Base-by-base conservation (phyloP, 495 filamentous ascomycete species). In the Penicillium nucicola region DNA sequence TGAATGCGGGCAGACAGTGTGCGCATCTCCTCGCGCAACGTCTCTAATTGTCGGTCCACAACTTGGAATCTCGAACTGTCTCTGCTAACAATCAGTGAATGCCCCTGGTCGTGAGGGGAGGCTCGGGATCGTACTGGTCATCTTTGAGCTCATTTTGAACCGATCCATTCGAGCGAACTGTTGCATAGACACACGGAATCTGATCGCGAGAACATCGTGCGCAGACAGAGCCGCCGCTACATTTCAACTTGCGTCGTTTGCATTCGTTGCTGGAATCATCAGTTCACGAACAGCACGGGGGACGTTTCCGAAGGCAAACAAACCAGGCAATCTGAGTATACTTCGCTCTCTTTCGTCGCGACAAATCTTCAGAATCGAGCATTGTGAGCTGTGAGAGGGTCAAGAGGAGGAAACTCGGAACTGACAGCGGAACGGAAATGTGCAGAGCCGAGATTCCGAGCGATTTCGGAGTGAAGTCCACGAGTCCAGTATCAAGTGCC, bases 231-330 rank as follows among this genome's bases (percentile, higher is more conserved):
- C 90, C 81, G 42, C 90, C 90, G 63, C 90, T 92, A 67, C 90
- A 96, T 64, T 93, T 95, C 66, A 95, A 86, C 70, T 96, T 95
- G 37, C 90, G 84, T 18, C 89, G 77, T 58, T 95, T 95, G 72
- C 90, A 96, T 62, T 96, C 88, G 61, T 92, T 95, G 57, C 77
- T 79, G 35, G 9, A 22, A 5, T 23, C 10, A 45, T 58, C 52
- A 64, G 54, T 23, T 42, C 41, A 37, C 28, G 15, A 22, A 4
- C 25, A 37, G n/a, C n/a, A n/a, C n/a, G n/a, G n/a, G n/a, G n/a
- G n/a, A n/a, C n/a, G n/a, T n/a, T n/a, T n/a, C 17, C 13, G 36
- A 20, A 28, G 10, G 0, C 33, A 20, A 18, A 57, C 57, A 23
- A 48, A 72, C 71, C 71, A 74, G 10, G 69, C 69, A 19, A 71